These are phyloP conservation scores for Phytophthora citricola DNA, from an alignment of 352 stramenopile genomes.

Conservation along the genomic window DNA sequence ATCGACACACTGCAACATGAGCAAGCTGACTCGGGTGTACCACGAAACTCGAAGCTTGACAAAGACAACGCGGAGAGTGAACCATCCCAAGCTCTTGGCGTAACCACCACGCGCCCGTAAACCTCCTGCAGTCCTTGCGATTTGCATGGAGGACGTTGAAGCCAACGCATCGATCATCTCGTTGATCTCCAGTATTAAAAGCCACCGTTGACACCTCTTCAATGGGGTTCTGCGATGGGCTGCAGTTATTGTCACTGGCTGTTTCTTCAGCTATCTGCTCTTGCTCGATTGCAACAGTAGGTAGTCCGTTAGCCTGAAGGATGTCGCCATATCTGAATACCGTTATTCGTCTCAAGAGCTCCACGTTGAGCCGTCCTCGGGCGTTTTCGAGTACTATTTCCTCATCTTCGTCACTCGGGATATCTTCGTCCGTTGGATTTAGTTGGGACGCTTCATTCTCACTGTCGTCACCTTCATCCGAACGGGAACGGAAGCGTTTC, in stretches of 20 bases:
- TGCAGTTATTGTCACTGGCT: conserved; percentile 2
- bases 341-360: conserved; percentile 24
- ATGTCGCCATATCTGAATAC: conserved; percentile 31
- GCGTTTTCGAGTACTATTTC: conserved; percentile 40
- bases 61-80: conserved; percentile 35
- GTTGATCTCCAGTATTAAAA: neutral
- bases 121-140: conserved; percentile 2
- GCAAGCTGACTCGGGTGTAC: conserved; percentile 17
- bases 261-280: conserved; percentile 3
- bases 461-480: conserved; percentile 22
- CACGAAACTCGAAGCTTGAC: conserved; percentile 27
- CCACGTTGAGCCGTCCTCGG: conserved; percentile 28
- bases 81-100: conserved; percentile 37
- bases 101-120: conserved; percentile 39
- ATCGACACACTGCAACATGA: conserved; percentile 37
- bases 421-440: conserved; percentile 3
- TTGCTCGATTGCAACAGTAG: neutral
- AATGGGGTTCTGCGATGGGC: neutral
- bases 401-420: conserved; percentile 23
- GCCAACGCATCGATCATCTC: conserved; percentile 8
- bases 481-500: conserved; percentile 11
- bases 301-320: conserved; percentile 25
- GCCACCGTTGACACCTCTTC: conserved; percentile 2
- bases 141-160: conserved; percentile 2
- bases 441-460: conserved; percentile 19